Evolutionary conservation across 192 early-diverging fungal genomes (phyloP).

Genomic region (Entophlyctis helioformis): DNA sequence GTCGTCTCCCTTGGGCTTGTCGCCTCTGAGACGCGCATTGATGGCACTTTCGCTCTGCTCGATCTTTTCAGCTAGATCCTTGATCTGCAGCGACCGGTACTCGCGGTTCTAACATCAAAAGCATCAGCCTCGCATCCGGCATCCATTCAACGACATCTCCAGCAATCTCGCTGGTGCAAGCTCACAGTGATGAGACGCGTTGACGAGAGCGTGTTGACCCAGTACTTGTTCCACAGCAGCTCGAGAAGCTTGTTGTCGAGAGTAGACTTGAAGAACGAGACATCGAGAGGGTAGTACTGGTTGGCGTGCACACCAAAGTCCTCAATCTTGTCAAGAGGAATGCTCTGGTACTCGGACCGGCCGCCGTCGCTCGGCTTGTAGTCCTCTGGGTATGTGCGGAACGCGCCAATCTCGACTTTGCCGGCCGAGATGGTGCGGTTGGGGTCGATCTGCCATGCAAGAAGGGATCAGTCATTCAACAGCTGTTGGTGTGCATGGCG

Average conservation of each 20-base stretch:
- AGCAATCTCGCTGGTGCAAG: no score
- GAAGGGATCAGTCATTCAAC: no score
- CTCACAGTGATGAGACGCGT: conserved; percentile 79
- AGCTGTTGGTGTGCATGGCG: no score
- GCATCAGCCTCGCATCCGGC: no score
- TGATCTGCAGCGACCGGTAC: conserved; percentile 64
- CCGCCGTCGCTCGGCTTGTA: conserved; percentile 69
- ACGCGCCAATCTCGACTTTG: conserved; percentile 96
- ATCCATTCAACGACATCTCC: no score
- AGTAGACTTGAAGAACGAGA: conserved; percentile 86
- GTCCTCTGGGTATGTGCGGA: conserved; percentile 88
- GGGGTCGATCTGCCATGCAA: conserved; percentile 68
- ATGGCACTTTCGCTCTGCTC: conserved; percentile 58
- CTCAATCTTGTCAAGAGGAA: conserved; percentile 91
- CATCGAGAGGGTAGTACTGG: conserved; percentile 81
- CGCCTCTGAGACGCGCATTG: conserved; percentile 38
- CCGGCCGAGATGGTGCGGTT: conserved; percentile 94
- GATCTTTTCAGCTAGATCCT: conserved; percentile 71
- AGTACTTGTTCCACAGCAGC: conserved; percentile 95
- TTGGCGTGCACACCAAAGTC: conserved; percentile 95
- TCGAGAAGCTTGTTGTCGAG: conserved; percentile 80
- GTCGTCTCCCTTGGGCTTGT: conserved; percentile 50
- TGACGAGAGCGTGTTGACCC: conserved; percentile 91
- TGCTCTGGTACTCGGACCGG: conserved; percentile 71
- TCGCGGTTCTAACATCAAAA: conserved; percentile 70